Base-by-base conservation (phyloP, 768 basidiomycete genomes). In the Boletus rufocinnamomeus region DNA sequence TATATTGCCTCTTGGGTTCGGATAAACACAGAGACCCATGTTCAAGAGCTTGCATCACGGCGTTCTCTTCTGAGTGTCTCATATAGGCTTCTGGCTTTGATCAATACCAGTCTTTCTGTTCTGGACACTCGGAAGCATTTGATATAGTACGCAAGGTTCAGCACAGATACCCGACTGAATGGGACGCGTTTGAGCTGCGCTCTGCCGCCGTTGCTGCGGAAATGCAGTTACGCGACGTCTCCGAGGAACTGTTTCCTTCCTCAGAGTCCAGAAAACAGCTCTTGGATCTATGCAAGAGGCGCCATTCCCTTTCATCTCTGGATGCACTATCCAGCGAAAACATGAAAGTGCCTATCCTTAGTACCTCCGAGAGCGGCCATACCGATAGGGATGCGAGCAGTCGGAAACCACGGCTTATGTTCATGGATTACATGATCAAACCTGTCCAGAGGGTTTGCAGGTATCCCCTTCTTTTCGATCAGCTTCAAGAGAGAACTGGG, bases 381-480 rank as follows among this genome's bases (percentile, higher is more conserved):
- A 65, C 71, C 21, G 64, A 64, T 1, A 58, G 73, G 63, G 69
- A 65, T 69, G 69, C 60, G 7, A 52, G 30, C 45, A 49, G 34
- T 56, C 76, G 69, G 57, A 62, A 66, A 47, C 64, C 76, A 14
- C 82, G 83, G 23, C 81, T 91, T 38, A 79, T 80, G 57, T 85
- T 91, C 72, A 76, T 84, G 63, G 96, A 98, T 75, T 95, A 95
- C 69, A 82, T 98, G 76, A 98, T 99, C 76, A 94, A 94, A 73
- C 96, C 96, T n/a, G 83, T 98, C 17, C 96, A 99, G 73, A 80
- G 95, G 51, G 89, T 99, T 50, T 98, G 95, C 82, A 91, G 88
- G 65, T 99, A 99, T 69, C 93, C 95, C 19, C 81, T 98, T 51
- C 81, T 99, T 10, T 83, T 99, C 46, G 87, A 86, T 57, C 86